Percentiles rank a stretch among this genome's conserved stretches.
Conservation (phyloP, 257 asterid genomes). For the Linderniella brevidens region DNA sequence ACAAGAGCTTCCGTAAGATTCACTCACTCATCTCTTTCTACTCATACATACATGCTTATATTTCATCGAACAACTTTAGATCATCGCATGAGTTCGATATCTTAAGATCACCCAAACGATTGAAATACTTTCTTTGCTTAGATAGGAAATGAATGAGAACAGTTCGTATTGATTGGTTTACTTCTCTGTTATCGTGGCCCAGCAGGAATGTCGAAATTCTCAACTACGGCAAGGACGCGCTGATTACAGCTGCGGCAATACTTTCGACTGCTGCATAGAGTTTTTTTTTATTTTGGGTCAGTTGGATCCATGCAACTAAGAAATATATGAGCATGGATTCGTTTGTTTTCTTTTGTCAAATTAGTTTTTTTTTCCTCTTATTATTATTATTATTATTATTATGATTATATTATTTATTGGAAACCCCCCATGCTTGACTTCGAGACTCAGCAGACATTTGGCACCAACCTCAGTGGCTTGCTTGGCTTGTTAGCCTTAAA, state of each 20-base stretch:
- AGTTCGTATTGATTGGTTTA: constrained; percentile 3
- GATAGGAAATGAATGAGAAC: not conserved
- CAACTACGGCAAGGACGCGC: constrained; percentile 39
- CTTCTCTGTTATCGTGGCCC: constrained; percentile 13
- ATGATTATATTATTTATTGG: too few species aligned
- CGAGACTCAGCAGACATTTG: too few species aligned
- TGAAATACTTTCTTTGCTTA: not conserved
- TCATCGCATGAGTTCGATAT: not conserved
- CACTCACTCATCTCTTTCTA: not conserved
- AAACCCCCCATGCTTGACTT: too few species aligned
- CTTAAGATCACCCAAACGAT: not conserved
- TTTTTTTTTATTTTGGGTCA: too few species aligned
- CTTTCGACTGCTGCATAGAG: constrained; percentile 21
- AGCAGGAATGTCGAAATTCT: constrained; percentile 46
- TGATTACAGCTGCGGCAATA: constrained; percentile 56
- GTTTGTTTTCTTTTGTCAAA: too few species aligned
- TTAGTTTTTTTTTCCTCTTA: too few species aligned
- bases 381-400: too few species aligned
- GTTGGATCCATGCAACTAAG: too few species aligned
- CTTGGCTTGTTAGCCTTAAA: too few species aligned
- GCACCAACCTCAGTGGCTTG: too few species aligned
- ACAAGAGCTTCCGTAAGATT: constrained; percentile 52
- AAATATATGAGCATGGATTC: too few species aligned
- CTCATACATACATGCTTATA: not conserved
- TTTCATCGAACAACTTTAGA: not conserved